Conservation (phyloP, 352 stramenopile genomes). For the Globisporangium splendens region DNA sequence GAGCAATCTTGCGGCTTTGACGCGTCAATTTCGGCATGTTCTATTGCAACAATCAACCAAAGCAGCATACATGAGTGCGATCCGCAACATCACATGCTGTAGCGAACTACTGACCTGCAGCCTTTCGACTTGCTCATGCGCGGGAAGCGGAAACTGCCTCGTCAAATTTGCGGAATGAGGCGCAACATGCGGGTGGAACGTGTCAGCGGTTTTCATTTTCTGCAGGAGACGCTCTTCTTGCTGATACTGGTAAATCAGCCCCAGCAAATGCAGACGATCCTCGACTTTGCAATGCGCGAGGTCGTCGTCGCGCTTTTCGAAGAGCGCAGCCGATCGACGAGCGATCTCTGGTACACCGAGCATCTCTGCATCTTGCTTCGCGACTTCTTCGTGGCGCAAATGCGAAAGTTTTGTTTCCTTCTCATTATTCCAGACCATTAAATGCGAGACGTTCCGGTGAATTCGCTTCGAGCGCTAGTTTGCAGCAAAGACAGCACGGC, state of each 20-base stretch:
- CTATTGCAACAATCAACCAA: constrained; percentile 15
- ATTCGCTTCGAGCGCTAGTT: constrained; percentile 58
- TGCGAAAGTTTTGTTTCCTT: constrained; percentile 51
- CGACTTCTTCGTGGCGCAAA: constrained; percentile 32
- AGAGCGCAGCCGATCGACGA: constrained; percentile 29
- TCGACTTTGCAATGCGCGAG: constrained; percentile 61
- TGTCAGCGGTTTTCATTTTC: constrained; percentile 10
- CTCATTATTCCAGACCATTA: constrained; percentile 58
- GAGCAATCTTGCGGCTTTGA: constrained; percentile 42
- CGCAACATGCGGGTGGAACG: constrained; percentile 32
- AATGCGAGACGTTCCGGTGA: constrained; percentile 48
- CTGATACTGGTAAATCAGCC: constrained; percentile 68
- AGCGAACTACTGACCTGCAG: constrained; percentile 28
- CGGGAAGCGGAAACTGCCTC: constrained; percentile 18
- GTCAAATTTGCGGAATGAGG: constrained; percentile 50
- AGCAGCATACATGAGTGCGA: not conserved
- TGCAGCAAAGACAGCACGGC: not conserved
- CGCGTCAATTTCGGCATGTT: constrained; percentile 41
- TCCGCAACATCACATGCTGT: not conserved
- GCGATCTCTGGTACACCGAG: constrained; percentile 31
- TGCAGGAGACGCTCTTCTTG: constrained; percentile 42
- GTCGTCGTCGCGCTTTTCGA: constrained; percentile 36
- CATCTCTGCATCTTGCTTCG: constrained; percentile 25
- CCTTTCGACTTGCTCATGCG: constrained; percentile 35
- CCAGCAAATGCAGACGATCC: constrained; percentile 62